Evolutionary conservation across 768 basidiomycete genomes (phyloP).

Genomic region (Mycena galopus): DNA sequence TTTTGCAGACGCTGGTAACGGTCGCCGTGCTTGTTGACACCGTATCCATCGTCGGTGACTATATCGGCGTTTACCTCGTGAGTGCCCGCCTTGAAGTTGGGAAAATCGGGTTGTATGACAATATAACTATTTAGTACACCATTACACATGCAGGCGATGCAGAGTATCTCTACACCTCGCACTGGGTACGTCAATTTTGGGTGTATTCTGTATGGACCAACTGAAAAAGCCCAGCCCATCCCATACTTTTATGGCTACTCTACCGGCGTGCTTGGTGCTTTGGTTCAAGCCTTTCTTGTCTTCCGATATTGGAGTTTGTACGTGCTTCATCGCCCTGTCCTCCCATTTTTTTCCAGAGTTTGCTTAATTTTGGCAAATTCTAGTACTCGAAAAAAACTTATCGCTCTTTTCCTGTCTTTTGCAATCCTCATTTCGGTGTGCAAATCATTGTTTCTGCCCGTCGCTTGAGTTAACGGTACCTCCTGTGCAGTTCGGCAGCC

Average conservation of each 20-base stretch:
- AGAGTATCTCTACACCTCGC: not conserved
- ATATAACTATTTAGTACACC: too few relatives aligned
- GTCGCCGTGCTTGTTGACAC: constrained; percentile 6
- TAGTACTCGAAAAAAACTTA: not conserved
- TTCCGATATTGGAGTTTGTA: not conserved
- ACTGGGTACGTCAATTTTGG: not conserved
- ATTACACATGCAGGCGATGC: not conserved
- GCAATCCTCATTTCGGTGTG: not conserved
- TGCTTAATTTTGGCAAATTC: not conserved
- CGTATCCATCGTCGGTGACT: not conserved
- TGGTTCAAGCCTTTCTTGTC: not conserved
- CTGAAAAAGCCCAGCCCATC: not conserved
- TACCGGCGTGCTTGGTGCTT: not conserved
- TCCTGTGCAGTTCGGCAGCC: constrained; percentile 3
- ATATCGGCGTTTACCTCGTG: not conserved
- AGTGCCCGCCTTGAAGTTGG: not conserved
- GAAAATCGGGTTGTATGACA: too few relatives aligned
- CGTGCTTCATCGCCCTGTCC: not conserved
- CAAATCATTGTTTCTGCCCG: not conserved
- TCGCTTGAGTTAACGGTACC: not conserved
- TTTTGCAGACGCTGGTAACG: not conserved
- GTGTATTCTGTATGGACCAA: not conserved
- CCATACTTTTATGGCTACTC: not conserved
- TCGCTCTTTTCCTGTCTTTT: not conserved
- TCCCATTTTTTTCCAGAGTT: not conserved